phyloP scores from a whole-genome alignment of 495 filamentous ascomycete species.

The Terfezia boudieri region DNA sequence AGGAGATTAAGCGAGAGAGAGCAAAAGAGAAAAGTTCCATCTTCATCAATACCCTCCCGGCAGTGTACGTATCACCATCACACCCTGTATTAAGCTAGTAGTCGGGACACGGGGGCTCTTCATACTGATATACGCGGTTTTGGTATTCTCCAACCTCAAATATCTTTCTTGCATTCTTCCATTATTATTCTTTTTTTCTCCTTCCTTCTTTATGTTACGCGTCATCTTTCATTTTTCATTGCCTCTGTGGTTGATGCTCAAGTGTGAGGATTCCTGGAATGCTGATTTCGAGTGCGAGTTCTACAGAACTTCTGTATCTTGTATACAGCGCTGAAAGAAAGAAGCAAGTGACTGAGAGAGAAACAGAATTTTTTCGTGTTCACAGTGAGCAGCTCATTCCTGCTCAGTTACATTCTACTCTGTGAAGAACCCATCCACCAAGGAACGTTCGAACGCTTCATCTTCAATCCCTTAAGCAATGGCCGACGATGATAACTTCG shows the following conservation, averaged over 20 bases:
- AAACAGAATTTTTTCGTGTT: constrained; percentile 16
- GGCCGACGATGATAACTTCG: constrained; percentile 81
- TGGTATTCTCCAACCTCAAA: neutral
- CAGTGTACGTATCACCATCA: constrained; percentile 20
- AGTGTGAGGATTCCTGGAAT: constrained; percentile 12
- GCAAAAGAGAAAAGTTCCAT: neutral
- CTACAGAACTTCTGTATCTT: constrained; percentile 21
- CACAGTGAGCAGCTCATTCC: constrained; percentile 19
- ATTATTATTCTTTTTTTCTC: constrained; percentile 4
- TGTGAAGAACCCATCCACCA: neutral
- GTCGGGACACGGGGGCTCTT: neutral
- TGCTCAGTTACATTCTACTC: constrained; percentile 18
- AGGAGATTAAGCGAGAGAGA: neutral
- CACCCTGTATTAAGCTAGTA: constrained; percentile 10
- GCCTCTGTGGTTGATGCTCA: constrained; percentile 7
- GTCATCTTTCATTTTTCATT: constrained; percentile 11
- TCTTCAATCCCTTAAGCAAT: constrained; percentile 13
- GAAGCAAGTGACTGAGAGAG: constrained; percentile 17
- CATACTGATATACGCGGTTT: neutral
- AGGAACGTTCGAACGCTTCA: constrained; percentile 19
- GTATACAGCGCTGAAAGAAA: constrained; percentile 13
- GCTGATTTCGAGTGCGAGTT: constrained; percentile 19
- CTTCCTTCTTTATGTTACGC: constrained; percentile 12
- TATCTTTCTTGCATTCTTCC: neutral
- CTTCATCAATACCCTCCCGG: constrained; percentile 6